phyloP scores from a whole-genome alignment of 2,329 filamentous ascomycete genomes.

The Diplodia corticola region DNA sequence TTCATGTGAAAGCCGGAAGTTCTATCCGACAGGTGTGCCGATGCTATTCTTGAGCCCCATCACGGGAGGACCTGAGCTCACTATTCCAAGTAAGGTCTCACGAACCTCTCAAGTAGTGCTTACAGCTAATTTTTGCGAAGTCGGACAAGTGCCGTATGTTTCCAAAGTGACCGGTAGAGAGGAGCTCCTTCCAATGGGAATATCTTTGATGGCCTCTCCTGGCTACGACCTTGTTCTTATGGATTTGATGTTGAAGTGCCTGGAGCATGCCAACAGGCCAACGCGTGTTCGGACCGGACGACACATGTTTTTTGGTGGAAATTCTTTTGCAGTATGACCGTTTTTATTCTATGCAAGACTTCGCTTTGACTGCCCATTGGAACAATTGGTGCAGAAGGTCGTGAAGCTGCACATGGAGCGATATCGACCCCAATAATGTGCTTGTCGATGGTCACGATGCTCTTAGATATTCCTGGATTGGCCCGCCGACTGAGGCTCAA shows the following conservation, averaged over 20 bases:
- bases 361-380: too few relatives aligned
- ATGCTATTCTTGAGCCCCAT: conserved; percentile 22
- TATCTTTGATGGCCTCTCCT: conserved; percentile 18
- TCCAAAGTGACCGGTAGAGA: conserved; percentile 5
- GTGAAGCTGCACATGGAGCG: too few relatives aligned
- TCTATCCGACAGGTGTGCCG: conserved; percentile 9
- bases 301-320: background rate
- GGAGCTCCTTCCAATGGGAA: conserved; percentile 16
- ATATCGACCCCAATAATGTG: too few relatives aligned
- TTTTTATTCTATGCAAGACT: too few relatives aligned
- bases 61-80: conserved; percentile 12
- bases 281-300: background rate
- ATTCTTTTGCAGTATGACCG: too few relatives aligned
- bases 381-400: too few relatives aligned
- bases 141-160: background rate
- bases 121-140: background rate
- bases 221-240: conserved; percentile 6
- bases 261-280: background rate
- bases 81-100: conserved; percentile 20
- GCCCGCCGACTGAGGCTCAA: too few relatives aligned
- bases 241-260: background rate
- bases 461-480: too few relatives aligned
- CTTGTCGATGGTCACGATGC: too few relatives aligned
- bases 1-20: background rate
- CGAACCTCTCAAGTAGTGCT: background rate